Conservation (phyloP, 768 basidiomycete genomes). For the Tylopilus plumbeoviolaceoides region DNA sequence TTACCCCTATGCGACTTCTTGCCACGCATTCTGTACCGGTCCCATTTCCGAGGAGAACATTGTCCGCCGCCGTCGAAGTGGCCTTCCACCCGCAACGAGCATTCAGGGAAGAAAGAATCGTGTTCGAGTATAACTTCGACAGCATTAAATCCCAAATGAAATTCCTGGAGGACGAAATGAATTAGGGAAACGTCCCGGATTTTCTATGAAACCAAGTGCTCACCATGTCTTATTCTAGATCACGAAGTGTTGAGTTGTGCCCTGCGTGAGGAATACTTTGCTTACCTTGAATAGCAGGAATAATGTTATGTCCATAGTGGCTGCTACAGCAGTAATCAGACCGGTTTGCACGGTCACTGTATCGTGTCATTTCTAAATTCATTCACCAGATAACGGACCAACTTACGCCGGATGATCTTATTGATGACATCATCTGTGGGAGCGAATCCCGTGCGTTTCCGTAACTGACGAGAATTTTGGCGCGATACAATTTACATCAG, state of each 20-base stretch:
- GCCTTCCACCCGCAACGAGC: constrained; percentile 24
- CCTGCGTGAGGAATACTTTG: not conserved
- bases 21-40: not conserved
- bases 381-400: not conserved
- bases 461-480: constrained; percentile 22
- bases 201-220: not conserved
- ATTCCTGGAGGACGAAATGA: constrained; percentile 3
- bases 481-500: not conserved
- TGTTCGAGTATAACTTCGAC: constrained; percentile 28
- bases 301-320: constrained; percentile 16
- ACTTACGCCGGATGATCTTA: constrained; percentile 38
- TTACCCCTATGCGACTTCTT: constrained; percentile 8
- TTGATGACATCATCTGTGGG: constrained; percentile 36
- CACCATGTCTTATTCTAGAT: constrained; percentile 7
- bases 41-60: constrained; percentile 10
- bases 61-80: not conserved
- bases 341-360: constrained; percentile 31
- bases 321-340: constrained; percentile 4
- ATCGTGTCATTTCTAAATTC: not conserved
- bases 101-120: constrained; percentile 19
- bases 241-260: not conserved
- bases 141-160: constrained; percentile 25
- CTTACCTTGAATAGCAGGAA: constrained; percentile 20
- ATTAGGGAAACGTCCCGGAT: not conserved
- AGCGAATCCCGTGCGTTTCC: constrained; percentile 36